A percentile compares a stretch with the other conserved stretches of the same genome.
phyloP scores from a whole-genome alignment of 345 rosid species.

The Eucalyptus regnans region DNA sequence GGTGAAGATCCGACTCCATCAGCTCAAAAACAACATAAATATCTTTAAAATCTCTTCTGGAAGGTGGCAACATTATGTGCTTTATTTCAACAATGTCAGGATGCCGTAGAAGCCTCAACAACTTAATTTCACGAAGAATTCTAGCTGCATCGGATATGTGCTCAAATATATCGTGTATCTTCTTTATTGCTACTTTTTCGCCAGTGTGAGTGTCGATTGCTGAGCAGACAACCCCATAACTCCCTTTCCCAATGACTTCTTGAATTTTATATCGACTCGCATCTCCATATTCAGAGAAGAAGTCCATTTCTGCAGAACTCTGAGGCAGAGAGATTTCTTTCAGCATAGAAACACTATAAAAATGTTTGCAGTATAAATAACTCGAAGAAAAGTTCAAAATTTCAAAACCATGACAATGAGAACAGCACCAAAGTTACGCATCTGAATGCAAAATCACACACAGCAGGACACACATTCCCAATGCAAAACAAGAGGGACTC shows the following conservation, averaged over 20 bases:
- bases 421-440: neutral
- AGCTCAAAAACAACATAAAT: constrained; percentile 95
- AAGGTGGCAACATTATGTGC: constrained; percentile 95
- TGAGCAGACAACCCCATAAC: constrained; percentile 92
- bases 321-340: constrained; percentile 13
- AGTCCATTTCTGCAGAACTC: constrained; percentile 74
- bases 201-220: constrained; percentile 79
- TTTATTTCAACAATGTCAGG: constrained; percentile 94
- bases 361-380: neutral
- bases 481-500: neutral
- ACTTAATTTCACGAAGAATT: constrained; percentile 84
- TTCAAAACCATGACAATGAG: neutral
- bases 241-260: constrained; percentile 93
- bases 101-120: constrained; percentile 75
- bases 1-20: constrained; percentile 96
- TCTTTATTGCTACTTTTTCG: constrained; percentile 87
- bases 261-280: constrained; percentile 73
- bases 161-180: constrained; percentile 82
- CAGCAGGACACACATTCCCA: neutral
- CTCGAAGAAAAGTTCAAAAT: neutral
- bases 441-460: neutral
- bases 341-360: neutral
- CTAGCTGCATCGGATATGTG: constrained; percentile 91
- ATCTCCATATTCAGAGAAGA: constrained; percentile 92
- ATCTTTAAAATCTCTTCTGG: constrained; percentile 85